A percentile compares a stretch with the other conserved stretches of the same genome.
These are phyloP conservation scores for Pseudogymnoascus sp. DNA, from an alignment of 2,329 filamentous ascomycete species.

Conservation along the genomic window DNA sequence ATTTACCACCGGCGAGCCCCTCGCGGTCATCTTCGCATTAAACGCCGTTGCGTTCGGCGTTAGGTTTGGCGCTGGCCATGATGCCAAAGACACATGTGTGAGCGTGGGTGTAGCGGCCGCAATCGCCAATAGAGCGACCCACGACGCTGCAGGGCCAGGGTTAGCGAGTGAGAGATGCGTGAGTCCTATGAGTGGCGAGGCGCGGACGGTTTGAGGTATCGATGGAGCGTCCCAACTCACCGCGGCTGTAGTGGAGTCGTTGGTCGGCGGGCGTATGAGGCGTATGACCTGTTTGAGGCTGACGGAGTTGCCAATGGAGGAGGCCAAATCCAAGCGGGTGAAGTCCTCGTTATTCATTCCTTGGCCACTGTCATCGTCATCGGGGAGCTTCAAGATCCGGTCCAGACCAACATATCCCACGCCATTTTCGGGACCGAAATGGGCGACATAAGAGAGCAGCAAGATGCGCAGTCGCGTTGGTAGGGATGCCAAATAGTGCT, in stretches of 20 bases:
- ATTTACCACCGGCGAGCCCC: slow-evolving; percentile 36
- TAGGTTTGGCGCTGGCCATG: slow-evolving; percentile 54
- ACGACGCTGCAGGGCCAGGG: slow-evolving; percentile 37
- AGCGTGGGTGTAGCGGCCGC: slow-evolving; percentile 44
- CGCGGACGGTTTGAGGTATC: slow-evolving; percentile 17
- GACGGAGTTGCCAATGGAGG: slow-evolving; percentile 44
- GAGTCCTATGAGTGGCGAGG: slow-evolving; percentile 41
- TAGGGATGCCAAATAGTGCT: slow-evolving; percentile 48
- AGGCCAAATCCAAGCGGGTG: slow-evolving; percentile 46
- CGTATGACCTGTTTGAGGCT: slow-evolving; percentile 45
- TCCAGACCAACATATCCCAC: slow-evolving; percentile 44
- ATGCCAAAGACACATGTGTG: slow-evolving; percentile 54
- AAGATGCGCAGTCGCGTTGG: slow-evolving; percentile 46
- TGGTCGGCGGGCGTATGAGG: slow-evolving; percentile 35
- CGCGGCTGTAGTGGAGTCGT: background rate
- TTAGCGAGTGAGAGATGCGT: slow-evolving; percentile 53
- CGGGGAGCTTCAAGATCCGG: slow-evolving; percentile 35
- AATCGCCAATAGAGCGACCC: slow-evolving; percentile 51
- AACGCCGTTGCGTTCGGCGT: slow-evolving; percentile 44
- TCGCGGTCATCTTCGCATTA: slow-evolving; percentile 37
- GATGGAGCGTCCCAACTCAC: slow-evolving; percentile 24
- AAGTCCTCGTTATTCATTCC: slow-evolving; percentile 38
- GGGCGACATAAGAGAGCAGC: slow-evolving; percentile 44
- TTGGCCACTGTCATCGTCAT: slow-evolving; percentile 22
- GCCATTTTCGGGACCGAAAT: slow-evolving; percentile 37